Evolutionary conservation across 257 asterid species (phyloP), one percentile per base, ranked within the genome.

Genomic region (Parsonsia alboflavescens): DNA sequence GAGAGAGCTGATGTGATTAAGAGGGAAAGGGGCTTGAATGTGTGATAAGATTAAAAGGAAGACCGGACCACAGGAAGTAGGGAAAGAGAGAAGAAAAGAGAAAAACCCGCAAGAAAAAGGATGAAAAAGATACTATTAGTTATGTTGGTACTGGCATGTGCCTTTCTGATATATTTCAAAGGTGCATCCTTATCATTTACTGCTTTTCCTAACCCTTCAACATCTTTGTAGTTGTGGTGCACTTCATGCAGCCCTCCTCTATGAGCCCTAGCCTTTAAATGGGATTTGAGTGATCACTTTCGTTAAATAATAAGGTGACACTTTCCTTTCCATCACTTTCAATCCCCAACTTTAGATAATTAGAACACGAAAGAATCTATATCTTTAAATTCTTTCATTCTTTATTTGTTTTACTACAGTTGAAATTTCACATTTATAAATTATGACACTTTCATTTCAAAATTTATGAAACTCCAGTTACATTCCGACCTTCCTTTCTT

Each of bases 71-170:
- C 82, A 75, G 74, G 48, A 48, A 46, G 44, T 67, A 74, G 66
- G 84, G 65, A 24, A 73, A 22, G 33, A 21, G 66, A 4, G 58
- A 4, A 17, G 39, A 56, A 66, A 61, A 73, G 36, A 59, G 54
- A 70, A 56, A 68, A 68, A 45, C 46, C 21, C 16, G 10, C 70
- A 72, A 72, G 33, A 15, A 73, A 72, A 57, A 57, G 62, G 68
- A 24, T 0, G 19, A 41, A 68, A 62, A 75, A 76, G 45, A 79
- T 54, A 39, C 46, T 28, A 26, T 59, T 76, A 54, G 59, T 72
- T 76, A 24, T 75, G 76, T 28, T 80, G 80, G 63, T 63, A 78
- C 42, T 71, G 6, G 85, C 95, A 89, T 87, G 94, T 89, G 91
- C 85, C 65, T 72, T 44, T 78, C 82, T 80, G 77, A 68, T 71